Conservation (phyloP, 2,329 filamentous ascomycete species). For the Talaromyces sp. region DNA sequence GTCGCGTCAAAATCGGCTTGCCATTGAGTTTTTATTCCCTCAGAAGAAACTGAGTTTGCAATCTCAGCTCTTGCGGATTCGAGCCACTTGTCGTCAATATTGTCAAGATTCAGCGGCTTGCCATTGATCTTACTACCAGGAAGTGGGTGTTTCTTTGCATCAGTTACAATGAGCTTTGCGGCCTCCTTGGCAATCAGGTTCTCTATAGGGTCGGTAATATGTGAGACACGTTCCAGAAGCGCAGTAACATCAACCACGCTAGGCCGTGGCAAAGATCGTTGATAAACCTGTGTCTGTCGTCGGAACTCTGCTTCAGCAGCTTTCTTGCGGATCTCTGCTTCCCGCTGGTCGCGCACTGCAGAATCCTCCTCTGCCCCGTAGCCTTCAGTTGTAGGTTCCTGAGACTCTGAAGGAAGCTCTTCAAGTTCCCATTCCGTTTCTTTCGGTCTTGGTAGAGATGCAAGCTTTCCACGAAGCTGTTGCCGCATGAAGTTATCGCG, state of each 20-base stretch:
- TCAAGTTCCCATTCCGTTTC: conserved; percentile 94
- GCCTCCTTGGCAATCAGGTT: conserved; percentile 72
- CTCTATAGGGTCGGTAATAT: conserved; percentile 62
- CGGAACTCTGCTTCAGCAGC: conserved; percentile 67
- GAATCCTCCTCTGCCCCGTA: conserved; percentile 63
- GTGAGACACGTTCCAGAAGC: conserved; percentile 62
- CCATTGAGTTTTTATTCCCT: conserved; percentile 50
- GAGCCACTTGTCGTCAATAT: conserved; percentile 68
- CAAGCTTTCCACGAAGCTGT: conserved; percentile 62
- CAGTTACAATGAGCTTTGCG: conserved; percentile 74
- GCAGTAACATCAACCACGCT: conserved; percentile 66
- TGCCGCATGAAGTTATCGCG: conserved; percentile 66
- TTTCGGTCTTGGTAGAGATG: conserved; percentile 84
- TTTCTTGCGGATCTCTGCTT: conserved; percentile 61
- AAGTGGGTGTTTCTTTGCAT: conserved; percentile 72
- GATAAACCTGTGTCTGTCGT: conserved; percentile 86
- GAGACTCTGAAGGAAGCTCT: conserved; percentile 72
- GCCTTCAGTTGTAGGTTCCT: conserved; percentile 53
- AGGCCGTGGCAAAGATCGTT: conserved; percentile 76
- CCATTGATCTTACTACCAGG: conserved; percentile 64
- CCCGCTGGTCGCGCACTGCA: conserved; percentile 71
- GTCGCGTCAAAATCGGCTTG: conserved; percentile 49
- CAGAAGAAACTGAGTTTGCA: conserved; percentile 61
- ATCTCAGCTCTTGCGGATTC: conserved; percentile 75
- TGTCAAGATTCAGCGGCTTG: conserved; percentile 56